Conservation (phyloP, 1,284 basidiomycete species). For the Cerrena zonata region DNA sequence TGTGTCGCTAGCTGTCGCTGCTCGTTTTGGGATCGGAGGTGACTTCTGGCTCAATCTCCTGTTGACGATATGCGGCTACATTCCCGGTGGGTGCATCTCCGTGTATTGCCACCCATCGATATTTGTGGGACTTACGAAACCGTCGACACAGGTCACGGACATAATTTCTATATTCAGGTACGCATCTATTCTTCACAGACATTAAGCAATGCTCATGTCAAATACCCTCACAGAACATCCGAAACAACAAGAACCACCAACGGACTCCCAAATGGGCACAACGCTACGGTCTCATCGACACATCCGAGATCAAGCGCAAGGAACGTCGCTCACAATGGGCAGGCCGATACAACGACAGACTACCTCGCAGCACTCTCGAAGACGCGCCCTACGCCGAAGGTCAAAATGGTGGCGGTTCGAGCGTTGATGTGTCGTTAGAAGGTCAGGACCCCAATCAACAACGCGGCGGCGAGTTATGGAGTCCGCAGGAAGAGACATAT, state of each 20-base stretch:
- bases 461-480: slow-evolving; percentile 51
- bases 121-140: slow-evolving; percentile 3
- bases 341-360: slow-evolving; percentile 76
- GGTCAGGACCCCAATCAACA: slow-evolving; percentile 16
- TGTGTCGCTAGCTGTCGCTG: slow-evolving; percentile 88
- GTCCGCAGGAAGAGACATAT: slow-evolving; percentile 64
- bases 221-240: slow-evolving; percentile 69
- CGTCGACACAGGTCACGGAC: slow-evolving; percentile 57
- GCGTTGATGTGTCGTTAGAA: slow-evolving; percentile 40
- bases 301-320: slow-evolving; percentile 68
- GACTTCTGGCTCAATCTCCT: slow-evolving; percentile 93
- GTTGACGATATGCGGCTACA: slow-evolving; percentile 85
- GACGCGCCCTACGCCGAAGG: slow-evolving; percentile 75
- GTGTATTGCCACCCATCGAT: background rate
- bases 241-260: slow-evolving; percentile 88
- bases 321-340: slow-evolving; percentile 83
- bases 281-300: slow-evolving; percentile 82
- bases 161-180: slow-evolving; percentile 91
- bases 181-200: slow-evolving; percentile 4
- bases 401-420: slow-evolving; percentile 47
- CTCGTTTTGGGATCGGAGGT: slow-evolving; percentile 85
- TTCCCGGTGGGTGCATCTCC: slow-evolving; percentile 75
- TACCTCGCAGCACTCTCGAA: slow-evolving; percentile 67
- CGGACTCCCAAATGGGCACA: slow-evolving; percentile 94
- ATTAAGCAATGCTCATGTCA: background rate